Evolutionary conservation across 2,329 filamentous ascomycete species (phyloP).

Genomic region (Botrytis porri): DNA sequence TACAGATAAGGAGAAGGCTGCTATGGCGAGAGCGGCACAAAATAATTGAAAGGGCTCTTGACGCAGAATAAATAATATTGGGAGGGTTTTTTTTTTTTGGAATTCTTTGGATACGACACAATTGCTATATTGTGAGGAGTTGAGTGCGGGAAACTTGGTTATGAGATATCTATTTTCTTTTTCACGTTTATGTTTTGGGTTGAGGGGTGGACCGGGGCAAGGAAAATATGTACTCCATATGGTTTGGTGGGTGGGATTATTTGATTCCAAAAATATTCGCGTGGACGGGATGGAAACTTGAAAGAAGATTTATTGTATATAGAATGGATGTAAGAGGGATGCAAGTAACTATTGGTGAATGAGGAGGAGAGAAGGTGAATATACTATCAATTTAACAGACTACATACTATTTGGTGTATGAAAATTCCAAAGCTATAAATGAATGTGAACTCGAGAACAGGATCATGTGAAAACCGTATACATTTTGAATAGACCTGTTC

Average conservation of each 20-base stretch:
- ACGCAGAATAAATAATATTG: neutral
- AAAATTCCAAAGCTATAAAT: neutral
- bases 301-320: neutral
- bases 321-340: neutral
- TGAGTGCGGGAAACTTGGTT: neutral
- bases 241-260: neutral
- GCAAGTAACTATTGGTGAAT: neutral
- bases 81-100: neutral
- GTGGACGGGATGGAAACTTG: no score
- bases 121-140: conserved; percentile 3
- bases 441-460: neutral
- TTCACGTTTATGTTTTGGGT: neutral
- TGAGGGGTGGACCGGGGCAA: neutral
- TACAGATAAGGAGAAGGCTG: conserved; percentile 41
- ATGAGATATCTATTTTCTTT: conserved; percentile 16
- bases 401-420: neutral
- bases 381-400: neutral
- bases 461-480: neutral
- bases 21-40: conserved; percentile 15
- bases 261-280: neutral
- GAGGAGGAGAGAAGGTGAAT: neutral
- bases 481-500: neutral
- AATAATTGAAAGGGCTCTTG: neutral
- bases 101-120: neutral
- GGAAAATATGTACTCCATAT: neutral